Evolutionary conservation across 2,329 filamentous ascomycete genomes (phyloP), one percentile per base, ranked within the genome.

Genomic region (Colletotrichum filicis): DNA sequence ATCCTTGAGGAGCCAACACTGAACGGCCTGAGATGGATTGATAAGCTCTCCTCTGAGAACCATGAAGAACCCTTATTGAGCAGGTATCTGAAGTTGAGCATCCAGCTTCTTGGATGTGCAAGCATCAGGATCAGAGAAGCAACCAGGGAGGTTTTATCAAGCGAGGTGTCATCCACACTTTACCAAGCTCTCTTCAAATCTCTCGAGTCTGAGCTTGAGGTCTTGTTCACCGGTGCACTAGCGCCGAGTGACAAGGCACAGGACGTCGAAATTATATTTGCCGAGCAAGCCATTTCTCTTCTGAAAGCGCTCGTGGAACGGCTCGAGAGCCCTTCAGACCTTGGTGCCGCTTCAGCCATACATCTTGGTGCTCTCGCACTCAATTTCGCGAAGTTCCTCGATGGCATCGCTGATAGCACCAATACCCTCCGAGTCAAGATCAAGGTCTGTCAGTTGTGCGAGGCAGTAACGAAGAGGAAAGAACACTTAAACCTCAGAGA

Each of bases 401-500:
- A 92, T 74, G 87, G 88, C 5, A 81, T 89, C 9, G 78, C 86
- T 4, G 91, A 92, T 71, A 88, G 86, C 14, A 80, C 85, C 9
- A 89, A 86, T 75, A 89, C 87, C 24, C 79, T 92, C 19, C 86
- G 90, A 66, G 90, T 93, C 57, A 93, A 92, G 78, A 92, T 93
- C 77, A 91, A 92, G 76, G 89, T 92, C 53, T 93, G 92, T 76
- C 90, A 93, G 76, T 81, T 93, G 8, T 92, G 88, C 72, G 92
- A 93, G 76, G 87, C 88, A 4, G 88, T 93, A 42, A 91, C 88
- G 14, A 89, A 88, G 79, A 88, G 91, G 75, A 93, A 92, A 76
- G 91, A 93, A 76, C 88, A 93, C 63, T 82, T 93, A 55, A 93
- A 92, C 76, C 82, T 93, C 12, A 87, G 92, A 63, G 91, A 93